Base-by-base conservation (phyloP, 23 red algal species). In the Gracilaria vermiculophylla region DNA sequence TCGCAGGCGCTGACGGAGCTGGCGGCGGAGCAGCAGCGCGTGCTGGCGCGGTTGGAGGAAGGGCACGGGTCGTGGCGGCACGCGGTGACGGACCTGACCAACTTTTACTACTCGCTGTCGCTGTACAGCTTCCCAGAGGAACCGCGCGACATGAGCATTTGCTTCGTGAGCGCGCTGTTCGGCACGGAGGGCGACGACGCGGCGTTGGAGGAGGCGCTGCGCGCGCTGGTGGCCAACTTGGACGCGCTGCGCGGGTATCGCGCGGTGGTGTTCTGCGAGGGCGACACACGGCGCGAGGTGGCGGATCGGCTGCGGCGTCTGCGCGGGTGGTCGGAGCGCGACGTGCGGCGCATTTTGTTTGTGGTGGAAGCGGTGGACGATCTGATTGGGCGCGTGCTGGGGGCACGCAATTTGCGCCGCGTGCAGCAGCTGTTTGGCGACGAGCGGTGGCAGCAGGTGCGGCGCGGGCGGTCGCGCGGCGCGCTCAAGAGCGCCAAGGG, bases 81-180 rank as follows among this genome's bases (percentile, higher is more conserved):
- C 28, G 81, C 19, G 9, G 44, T 86, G 3, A 86, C 81, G 3
- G 81, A 74, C 40, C 65, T 86, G 29, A 86, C 81, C 21, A 74
- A 86, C 62, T 53, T 86, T 37, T 86, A 62, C 33, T 86, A 86
- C 32, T 73, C 34, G 5, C n/a, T 74, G 3, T 48, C 44, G 29
- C 42, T 86, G 61, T 86, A 65, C 65, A 29, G 25, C 16, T 86
- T 73, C 48, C 81, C 81, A 14, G 17, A 20, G 37, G 81, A 86
- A 27, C 64, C 81, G 43, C 41, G 12, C 13, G 62, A 86, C n/a
- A 86, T 86, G 81, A 33, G 33, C 19, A 72, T 86, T 16, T 42
- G 14, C 19, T 86, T 86, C 53, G 81, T 86, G 2, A 57, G 32
- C 10, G 81, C 81, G 61, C 28, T 86, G 66, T 86, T 65, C 41